A percentile compares a stretch with the other conserved stretches of the same genome.
Evolutionary conservation across 2,329 filamentous ascomycete species (phyloP).

Genomic region (Talaromyces sp.): DNA sequence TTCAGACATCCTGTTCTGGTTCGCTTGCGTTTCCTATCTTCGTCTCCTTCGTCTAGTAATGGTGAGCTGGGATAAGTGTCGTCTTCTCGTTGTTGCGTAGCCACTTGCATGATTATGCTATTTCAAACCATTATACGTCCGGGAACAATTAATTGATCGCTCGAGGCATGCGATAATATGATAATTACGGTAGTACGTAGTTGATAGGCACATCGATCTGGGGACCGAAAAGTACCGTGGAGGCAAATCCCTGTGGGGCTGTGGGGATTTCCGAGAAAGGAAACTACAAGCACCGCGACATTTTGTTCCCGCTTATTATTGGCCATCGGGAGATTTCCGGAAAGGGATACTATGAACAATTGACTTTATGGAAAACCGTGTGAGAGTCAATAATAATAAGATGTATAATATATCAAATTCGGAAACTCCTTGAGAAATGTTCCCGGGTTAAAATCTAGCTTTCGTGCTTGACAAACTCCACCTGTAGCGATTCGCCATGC

Average conservation of each 20-base stretch:
- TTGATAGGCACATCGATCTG: neutral
- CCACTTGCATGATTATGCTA: neutral
- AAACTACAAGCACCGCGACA: neutral
- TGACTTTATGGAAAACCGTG: neutral
- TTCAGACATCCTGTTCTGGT: constrained; percentile 8
- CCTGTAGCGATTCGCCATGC: neutral
- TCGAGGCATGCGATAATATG: neutral
- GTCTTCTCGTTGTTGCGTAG: neutral
- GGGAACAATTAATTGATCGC: neutral
- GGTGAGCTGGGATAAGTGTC: neutral
- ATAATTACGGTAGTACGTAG: neutral
- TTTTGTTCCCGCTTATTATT: neutral
- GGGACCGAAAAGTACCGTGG: neutral
- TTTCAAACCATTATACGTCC: neutral
- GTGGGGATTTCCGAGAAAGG: neutral
- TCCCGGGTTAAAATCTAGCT: neutral
- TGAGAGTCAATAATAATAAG: neutral
- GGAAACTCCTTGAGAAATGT: neutral
- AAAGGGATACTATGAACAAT: neutral
- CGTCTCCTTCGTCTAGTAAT: neutral
- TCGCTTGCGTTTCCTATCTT: neutral
- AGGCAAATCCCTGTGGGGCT: neutral
- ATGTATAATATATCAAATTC: neutral
- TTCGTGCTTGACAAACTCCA: neutral
- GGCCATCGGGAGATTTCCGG: neutral